Evolutionary conservation across 257 asterid genomes (phyloP).

Genomic region (Echium plantagineum): DNA sequence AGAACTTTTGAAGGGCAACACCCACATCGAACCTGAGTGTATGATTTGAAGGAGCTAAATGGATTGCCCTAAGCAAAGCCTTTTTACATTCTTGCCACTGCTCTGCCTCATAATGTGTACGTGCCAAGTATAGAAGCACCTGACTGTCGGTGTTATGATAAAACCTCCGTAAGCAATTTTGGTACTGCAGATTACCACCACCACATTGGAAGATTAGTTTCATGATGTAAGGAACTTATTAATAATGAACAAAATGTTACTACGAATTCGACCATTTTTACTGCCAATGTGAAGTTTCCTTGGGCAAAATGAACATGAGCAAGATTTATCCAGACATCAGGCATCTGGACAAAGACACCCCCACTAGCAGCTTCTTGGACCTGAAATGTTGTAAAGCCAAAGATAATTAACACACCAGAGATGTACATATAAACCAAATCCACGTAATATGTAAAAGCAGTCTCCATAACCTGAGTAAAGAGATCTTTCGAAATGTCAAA

Average conservation of each 20-base stretch:
- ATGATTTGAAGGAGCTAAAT: constrained; percentile 92
- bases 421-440: constrained; percentile 2
- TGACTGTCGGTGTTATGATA: constrained; percentile 81
- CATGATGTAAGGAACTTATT: background rate
- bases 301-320: constrained; percentile 99
- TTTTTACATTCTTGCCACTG: constrained; percentile 99
- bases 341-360: constrained; percentile 74
- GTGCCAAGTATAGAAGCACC: constrained; percentile 91
- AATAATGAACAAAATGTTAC: background rate
- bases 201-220: background rate
- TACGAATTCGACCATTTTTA: constrained; percentile 61
- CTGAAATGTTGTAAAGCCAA: constrained; percentile 23
- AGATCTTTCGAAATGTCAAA: constrained; percentile 92
- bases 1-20: constrained; percentile 91
- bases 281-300: constrained; percentile 89
- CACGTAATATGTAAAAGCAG: constrained; percentile 11
- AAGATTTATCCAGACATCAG: constrained; percentile 97
- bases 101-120: constrained; percentile 98
- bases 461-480: constrained; percentile 65
- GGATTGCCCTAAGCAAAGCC: constrained; percentile 89
- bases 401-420: constrained; percentile 9
- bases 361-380: constrained; percentile 99
- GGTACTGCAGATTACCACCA: constrained; percentile 52
- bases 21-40: constrained; percentile 85
- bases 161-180: constrained; percentile 90